Evolutionary conservation across 2,329 filamentous ascomycete genomes (phyloP), one percentile per base, ranked within the genome.

Genomic region (Ceratocystis smalleyi): DNA sequence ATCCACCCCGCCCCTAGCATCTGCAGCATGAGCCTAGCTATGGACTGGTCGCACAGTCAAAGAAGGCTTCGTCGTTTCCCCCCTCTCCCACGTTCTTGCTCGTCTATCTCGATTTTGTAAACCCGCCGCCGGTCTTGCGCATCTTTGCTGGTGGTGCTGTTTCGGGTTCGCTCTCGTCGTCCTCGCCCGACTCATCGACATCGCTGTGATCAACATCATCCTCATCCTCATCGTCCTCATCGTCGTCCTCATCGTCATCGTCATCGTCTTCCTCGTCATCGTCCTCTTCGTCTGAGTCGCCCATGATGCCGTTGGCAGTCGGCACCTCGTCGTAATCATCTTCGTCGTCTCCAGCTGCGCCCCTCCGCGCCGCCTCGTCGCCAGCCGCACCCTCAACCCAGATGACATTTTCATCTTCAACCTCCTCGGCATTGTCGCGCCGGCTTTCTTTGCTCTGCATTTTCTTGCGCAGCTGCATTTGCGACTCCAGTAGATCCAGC

Each of bases 401-500:
- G 62, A 96, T 86, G 3, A 95, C 83, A 68, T 89, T 80, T n/a
- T 80, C 77, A 6, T 80, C 79, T 1, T 79, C 78, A 47, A 77
- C 78, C 19, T 78, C 76, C 59, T 77, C 77, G 19, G 67, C 70
- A 65, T 68, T 72, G 68, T 64, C 71, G 67, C 66, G 73, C 68
- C 75, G 79, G 6, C 49, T 55, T 47, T 66, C 63, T 62, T 64
- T 66, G 59, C 67, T 61, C 70, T 87, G 83, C 74, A 91, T 83
- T 67, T 81, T 83, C 64, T 83, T 84, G 61, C 94, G 81, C 70
- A 96, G 77, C 70, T 89, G 84, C 74, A 97, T 86, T 75, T 99
- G 94, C 5, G 89, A 86, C 70, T 94, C 88, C 60, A 97, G 80
- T 83, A 99, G 89, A 72, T 97, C 92, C 40, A 99, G 80, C 75